Evolutionary conservation across 768 basidiomycete genomes (phyloP).

Genomic region (Galerina marginata): DNA sequence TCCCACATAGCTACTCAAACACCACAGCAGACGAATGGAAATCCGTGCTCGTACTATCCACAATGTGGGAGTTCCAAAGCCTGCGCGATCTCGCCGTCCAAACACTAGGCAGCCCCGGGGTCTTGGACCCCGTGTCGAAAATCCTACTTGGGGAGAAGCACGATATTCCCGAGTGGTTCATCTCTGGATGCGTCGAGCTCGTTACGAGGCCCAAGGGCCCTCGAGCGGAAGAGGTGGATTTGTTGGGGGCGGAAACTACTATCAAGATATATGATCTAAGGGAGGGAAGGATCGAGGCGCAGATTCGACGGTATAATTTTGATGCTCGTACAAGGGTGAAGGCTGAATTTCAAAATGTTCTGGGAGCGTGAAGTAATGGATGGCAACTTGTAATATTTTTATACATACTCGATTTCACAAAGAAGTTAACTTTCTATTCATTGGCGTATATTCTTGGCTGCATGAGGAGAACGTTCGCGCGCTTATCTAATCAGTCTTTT

Average conservation of each 20-base stretch:
- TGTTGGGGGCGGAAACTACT: conserved; percentile 31
- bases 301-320: not conserved
- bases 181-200: conserved; percentile 33
- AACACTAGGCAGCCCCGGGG: conserved; percentile 16
- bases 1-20: not conserved
- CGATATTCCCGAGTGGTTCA: conserved; percentile 38
- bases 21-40: conserved; percentile 18
- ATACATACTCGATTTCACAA: too few relatives aligned
- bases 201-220: conserved; percentile 27
- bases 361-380: too few relatives aligned
- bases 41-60: conserved; percentile 15
- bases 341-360: not conserved
- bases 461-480: too few relatives aligned
- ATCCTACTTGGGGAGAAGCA: conserved; percentile 35
- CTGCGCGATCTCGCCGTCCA: conserved; percentile 28
- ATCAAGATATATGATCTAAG: conserved; percentile 25
- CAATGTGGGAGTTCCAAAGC: conserved; percentile 18
- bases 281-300: not conserved
- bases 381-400: too few relatives aligned
- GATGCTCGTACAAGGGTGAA: not conserved
- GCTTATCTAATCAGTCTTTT: too few relatives aligned
- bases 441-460: too few relatives aligned
- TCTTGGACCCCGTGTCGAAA: conserved; percentile 28
- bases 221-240: conserved; percentile 29
- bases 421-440: too few relatives aligned